These are phyloP conservation scores for Wickerhamomyces bisporus DNA, from an alignment of 805 yeast genomes.

Conservation along the genomic window DNA sequence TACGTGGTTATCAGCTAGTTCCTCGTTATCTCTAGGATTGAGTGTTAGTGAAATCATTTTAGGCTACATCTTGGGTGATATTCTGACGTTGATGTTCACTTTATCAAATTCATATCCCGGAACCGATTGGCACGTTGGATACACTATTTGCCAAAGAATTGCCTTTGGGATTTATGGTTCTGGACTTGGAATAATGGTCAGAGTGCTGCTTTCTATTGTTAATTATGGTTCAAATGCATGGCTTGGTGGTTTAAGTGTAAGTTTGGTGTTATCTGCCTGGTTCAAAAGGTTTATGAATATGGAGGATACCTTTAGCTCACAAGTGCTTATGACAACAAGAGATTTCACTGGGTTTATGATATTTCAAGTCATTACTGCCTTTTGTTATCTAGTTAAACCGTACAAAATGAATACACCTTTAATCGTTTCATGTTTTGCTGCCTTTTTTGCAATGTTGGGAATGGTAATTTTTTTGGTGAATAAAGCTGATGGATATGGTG, in stretches of 20 bases:
- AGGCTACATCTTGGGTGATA: conserved; percentile 38
- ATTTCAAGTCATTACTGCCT: conserved; percentile 29
- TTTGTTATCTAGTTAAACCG: conserved; percentile 21
- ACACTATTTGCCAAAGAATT: conserved; percentile 14
- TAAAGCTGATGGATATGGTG: conserved; percentile 32
- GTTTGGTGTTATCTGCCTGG: conserved; percentile 35
- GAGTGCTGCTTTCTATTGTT: conserved; percentile 41
- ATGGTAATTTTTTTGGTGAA: conserved; percentile 26
- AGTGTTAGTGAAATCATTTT: conserved; percentile 42
- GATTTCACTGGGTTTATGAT: conserved; percentile 29
- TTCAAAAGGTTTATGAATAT: conserved; percentile 31
- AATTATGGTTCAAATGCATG: conserved; percentile 43
- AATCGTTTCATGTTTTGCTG: conserved; percentile 18
- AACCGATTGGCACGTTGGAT: conserved; percentile 43
- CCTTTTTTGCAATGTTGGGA: conserved; percentile 29
- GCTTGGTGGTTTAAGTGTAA: conserved; percentile 38
- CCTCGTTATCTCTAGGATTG: conserved; percentile 40
- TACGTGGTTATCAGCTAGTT: conserved; percentile 41
- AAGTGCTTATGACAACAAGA: conserved; percentile 26
- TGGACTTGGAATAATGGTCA: conserved; percentile 22
- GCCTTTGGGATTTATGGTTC: conserved; percentile 33
- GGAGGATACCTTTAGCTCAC: conserved; percentile 28
- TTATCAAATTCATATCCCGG: conserved; percentile 45
- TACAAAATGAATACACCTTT: conserved; percentile 21
- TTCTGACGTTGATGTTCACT: conserved; percentile 38